A percentile compares a stretch with the other conserved stretches of the same genome.
These are phyloP conservation scores for Leccinum longicurvipes DNA, from an alignment of 768 basidiomycete genomes.

Conservation along the genomic window DNA sequence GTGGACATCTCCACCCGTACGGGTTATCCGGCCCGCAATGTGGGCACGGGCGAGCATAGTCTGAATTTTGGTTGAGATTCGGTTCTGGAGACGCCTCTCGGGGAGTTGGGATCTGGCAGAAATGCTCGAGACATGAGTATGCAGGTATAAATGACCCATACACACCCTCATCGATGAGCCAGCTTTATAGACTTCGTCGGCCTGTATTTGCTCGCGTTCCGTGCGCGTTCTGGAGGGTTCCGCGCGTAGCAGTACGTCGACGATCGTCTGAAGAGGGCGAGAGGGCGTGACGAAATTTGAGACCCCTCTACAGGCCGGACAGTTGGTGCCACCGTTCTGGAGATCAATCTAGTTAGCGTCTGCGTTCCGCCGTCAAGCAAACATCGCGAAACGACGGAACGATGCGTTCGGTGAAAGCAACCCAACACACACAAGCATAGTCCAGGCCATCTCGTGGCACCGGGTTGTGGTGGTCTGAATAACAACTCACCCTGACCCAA, in stretches of 20 bases:
- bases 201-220: constrained; percentile 71
- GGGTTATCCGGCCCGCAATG: constrained; percentile 69
- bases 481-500: constrained; percentile 74
- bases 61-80: constrained; percentile 57
- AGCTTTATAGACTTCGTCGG: constrained; percentile 72
- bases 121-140: background rate
- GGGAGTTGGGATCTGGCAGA: constrained; percentile 65
- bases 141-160: constrained; percentile 1
- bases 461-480: background rate
- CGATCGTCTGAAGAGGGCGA: constrained; percentile 65
- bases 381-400: background rate
- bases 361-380: background rate
- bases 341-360: constrained; percentile 13
- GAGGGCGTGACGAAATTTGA: constrained; percentile 70
- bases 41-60: constrained; percentile 76
- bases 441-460: constrained; percentile 3
- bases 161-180: constrained; percentile 63
- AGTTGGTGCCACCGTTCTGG: constrained; percentile 82
- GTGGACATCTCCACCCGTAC: constrained; percentile 79
- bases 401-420: background rate
- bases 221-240: constrained; percentile 67
- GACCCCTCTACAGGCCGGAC: constrained; percentile 75
- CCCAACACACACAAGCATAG: background rate
- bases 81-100: constrained; percentile 76
- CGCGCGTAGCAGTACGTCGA: constrained; percentile 68